Evolutionary conservation across 352 stramenopile genomes (phyloP), one percentile per base, ranked within the genome.

Genomic region (Globisporangium orthogonon): DNA sequence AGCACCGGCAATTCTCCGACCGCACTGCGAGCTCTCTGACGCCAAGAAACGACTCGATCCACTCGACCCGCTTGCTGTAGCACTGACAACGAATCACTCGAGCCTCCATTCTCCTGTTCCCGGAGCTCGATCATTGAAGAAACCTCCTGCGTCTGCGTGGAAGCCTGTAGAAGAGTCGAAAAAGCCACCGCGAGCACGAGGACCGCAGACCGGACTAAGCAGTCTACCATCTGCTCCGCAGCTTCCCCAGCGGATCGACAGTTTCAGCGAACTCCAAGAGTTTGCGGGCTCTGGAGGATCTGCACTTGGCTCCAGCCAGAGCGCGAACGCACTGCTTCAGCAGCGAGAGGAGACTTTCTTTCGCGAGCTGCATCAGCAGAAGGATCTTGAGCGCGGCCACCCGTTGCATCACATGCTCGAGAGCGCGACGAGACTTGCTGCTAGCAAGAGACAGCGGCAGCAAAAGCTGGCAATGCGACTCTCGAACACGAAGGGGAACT

Each of bases 351-450:
- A 91, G 50, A 61, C 54, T 7, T 89, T 92, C 57, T 91, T 93
- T 46, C 72, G 72, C 15, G 83, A 90, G 40, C 60, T 91, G 1
- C 78, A 87, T 37, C 68, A 84, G 49, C 71, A 87, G 14, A 83
- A 84, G 53, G 58, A 76, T 14, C 58, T 78, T 0, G 49, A 61
- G 3, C 71, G 77, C 29, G 64, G 67, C 5, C 79, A 93, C 49
- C 75, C 80, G 11, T 60, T 93, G n/a, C 66, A 74, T 1, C 78
- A 93, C 67, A 89, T 91, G 65, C 58, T 93, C 30, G 83, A 87
- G 37, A 85, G 76, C 35, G 71, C 78, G 0, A 61, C 73, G 48
- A 65, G 67, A 15, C 58, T 91, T 0, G 63, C 66, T 2, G 62
- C 72, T 50, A 71, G 66, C 41, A 77, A 60, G 18, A 31, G 45